Base-by-base conservation (phyloP, 2,329 filamentous ascomycete genomes). In the Phaeosphaeriaceae sp. region DNA sequence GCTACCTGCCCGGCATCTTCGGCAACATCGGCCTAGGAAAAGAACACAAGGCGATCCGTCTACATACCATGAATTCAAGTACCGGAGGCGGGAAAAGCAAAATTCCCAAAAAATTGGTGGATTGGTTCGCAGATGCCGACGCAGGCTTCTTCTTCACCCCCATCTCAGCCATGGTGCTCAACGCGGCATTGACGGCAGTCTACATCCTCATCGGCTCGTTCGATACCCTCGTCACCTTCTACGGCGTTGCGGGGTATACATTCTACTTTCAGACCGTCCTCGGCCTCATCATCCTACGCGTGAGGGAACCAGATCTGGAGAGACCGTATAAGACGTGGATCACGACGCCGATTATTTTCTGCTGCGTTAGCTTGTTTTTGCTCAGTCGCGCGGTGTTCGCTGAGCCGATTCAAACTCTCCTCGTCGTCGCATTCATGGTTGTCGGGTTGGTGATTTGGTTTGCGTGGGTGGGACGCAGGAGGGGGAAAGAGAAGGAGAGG, bases 281-380 rank as follows among this genome's bases (percentile, higher is more conserved):
- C 0, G 87, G 87, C 0, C 83, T 86, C 1, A 78, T 89, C 10
- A 75, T 88, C 17, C 73, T 89, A 46, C 82, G 87, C 13, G 82
- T 81, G 55, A 81, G 84, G 1, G 86, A 89, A 68, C 87, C 87
- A 0, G 71, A 76, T 0, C 77, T 89, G 2, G 65, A 78, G 0
- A 74, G 87, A 11, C 87, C 87, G 0, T 89, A 89, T 66, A 84
- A 83, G 69, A 83, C 86, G 0, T 73, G 77, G 15, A 66, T 87
- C 0, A 23, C 83, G 2, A 78, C 88, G 10, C 87, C 87, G 0
- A 52, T 82, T 0, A 67, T 83, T 0, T 89, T 89, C 61, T 99
- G 95, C 85, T 99, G 95, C 74, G 95, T 99, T 42, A 97, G 92
- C 75, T 78, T 99, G 65, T 99, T 99, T 75, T 79, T 99, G 65